A percentile compares a stretch with the other conserved stretches of the same genome.
Evolutionary conservation across 2,329 filamentous ascomycete genomes (phyloP).

Genomic region (Ceratocystis huliohia): DNA sequence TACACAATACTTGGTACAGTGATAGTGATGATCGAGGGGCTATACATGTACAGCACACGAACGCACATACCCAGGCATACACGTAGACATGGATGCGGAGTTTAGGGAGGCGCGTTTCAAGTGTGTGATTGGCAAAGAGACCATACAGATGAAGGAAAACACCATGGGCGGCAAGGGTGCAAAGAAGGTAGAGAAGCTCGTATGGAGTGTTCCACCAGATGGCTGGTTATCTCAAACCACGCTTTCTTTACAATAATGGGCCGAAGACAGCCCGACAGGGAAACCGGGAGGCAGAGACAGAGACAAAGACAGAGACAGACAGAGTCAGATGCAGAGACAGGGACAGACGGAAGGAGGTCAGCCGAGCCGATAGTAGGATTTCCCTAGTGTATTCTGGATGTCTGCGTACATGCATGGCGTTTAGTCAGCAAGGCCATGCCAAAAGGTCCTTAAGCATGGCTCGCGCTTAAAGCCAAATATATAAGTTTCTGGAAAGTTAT

Average conservation of each 20-base stretch:
- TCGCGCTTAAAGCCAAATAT: neutral
- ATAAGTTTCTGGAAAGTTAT: neutral
- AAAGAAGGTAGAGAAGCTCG: neutral
- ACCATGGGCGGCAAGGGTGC: neutral
- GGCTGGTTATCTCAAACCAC: neutral
- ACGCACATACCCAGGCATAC: neutral
- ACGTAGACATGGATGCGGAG: neutral
- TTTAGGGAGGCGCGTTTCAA: neutral
- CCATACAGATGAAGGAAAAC: neutral
- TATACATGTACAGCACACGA: neutral
- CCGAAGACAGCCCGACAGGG: neutral
- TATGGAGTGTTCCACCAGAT: neutral
- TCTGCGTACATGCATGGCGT: neutral
- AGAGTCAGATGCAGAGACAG: neutral
- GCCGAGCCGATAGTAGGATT: neutral
- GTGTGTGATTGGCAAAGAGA: neutral
- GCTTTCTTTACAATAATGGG: constrained; percentile 9
- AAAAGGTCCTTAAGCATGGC: neutral
- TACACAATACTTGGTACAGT: neutral
- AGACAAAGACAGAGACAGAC: neutral
- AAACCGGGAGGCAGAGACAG: neutral
- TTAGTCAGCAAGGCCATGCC: neutral
- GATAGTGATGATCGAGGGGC: neutral
- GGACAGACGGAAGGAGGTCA: neutral
- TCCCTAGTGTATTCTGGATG: neutral